Base-by-base conservation (phyloP, 306 rosid genomes). In the Citrullus colocynthis region DNA sequence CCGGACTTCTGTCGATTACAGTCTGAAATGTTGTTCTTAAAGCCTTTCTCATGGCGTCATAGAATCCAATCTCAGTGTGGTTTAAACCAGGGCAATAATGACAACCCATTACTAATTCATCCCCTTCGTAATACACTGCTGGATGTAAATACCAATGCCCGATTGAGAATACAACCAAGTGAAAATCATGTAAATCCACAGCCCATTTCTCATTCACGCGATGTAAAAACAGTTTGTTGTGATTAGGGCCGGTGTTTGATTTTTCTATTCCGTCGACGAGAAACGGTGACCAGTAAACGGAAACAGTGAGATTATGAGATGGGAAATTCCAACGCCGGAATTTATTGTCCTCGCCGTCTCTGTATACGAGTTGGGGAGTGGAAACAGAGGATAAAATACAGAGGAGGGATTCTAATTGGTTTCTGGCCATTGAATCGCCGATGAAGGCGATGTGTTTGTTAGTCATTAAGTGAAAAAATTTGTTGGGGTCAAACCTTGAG, bases 71-170 rank as follows among this genome's bases (percentile, higher is more conserved):
- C 78, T 94, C 98, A 3, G 95, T 90, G 84, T 91, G 89, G 76
- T 94, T 91, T 2, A 88, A 78, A 42, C 87, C 96, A 81, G 92
- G 88, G 74, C 98, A 94, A n/a, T 81, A 90, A 83, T 91, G 97
- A 72, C 98, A 94, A 1, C 98, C 98, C 37, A 92, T 57, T 11
- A 85, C 90, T 7, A 80, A 83, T 76, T 44, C 90, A 7, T 84
- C 74, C 52, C 74, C 86, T 15, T 94, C 98, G 49, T 55, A 81
- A 75, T 90, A 94, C 9, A 94, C 97, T 1, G 98, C 97, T 2
- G 98, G 97, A 82, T 85, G 97, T 60, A 92, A 83, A 78, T 89
- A 94, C 98, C 98, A 94, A 78, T 94, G 98, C 24, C 97, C 98
- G 76, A 90, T 75, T 9, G 98, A 94, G 18, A 94, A 54, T 42